Percentiles rank a stretch among this genome's conserved stretches.
Conservation (phyloP, 2,329 filamentous ascomycete species). For the Raffaelea ambrosiae region DNA sequence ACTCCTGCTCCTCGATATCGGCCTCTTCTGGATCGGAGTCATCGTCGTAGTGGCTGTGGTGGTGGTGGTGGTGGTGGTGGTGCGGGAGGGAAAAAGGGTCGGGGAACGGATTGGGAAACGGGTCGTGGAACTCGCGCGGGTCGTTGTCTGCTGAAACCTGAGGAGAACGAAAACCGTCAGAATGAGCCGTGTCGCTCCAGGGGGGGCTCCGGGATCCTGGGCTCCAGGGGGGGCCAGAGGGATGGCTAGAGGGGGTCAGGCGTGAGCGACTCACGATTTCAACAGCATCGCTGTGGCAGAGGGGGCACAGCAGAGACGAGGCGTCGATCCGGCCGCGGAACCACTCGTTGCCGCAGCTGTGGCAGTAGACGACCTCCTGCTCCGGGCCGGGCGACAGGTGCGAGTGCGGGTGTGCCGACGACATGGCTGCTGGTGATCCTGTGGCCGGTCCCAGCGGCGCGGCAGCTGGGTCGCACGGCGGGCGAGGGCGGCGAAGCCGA, state of each 20-base stretch:
- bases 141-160: constrained; percentile 52
- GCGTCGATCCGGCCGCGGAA: constrained; percentile 58
- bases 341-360: constrained; percentile 76
- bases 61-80: constrained; percentile 11
- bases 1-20: constrained; percentile 46
- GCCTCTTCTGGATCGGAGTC: constrained; percentile 49
- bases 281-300: constrained; percentile 69
- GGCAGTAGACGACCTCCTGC: constrained; percentile 77
- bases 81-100: constrained; percentile 1
- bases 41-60: background rate
- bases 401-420: constrained; percentile 3
- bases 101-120: too few relatives aligned
- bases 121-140: constrained; percentile 37
- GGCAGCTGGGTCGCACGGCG: too few relatives aligned
- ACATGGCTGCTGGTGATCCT: constrained; percentile 7
- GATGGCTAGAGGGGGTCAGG: background rate
- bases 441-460: constrained; percentile 37
- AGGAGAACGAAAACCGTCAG: too few relatives aligned
- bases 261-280: constrained; percentile 66
- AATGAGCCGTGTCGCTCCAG: too few relatives aligned
- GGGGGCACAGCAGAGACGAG: constrained; percentile 70
- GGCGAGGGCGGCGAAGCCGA: constrained; percentile 49
- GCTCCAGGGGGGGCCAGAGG: too few relatives aligned
- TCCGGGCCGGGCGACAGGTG: constrained; percentile 42
- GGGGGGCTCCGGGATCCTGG: too few relatives aligned